These are phyloP conservation scores for Castanopsis chinensis DNA, from an alignment of 306 rosid genomes.

Conservation along the genomic window DNA sequence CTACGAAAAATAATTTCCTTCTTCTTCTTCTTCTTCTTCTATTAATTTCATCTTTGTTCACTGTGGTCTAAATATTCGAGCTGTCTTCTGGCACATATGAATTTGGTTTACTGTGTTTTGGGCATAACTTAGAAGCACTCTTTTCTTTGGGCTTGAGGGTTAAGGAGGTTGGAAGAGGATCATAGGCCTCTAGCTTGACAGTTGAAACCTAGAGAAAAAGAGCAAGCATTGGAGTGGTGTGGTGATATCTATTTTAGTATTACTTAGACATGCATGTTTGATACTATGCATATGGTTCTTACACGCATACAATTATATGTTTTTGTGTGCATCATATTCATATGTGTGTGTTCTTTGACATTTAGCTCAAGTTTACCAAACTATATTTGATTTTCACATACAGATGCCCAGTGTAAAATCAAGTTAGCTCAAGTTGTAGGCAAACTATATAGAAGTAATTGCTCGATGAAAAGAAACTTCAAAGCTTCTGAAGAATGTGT, in stretches of 20 bases:
- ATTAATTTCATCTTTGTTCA: not conserved
- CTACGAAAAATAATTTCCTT: too few species aligned
- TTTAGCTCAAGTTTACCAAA: too few species aligned
- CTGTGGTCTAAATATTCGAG: not conserved
- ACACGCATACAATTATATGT: too few species aligned
- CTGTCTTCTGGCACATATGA: not conserved
- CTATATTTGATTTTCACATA: too few species aligned
- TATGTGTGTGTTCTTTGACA: too few species aligned
- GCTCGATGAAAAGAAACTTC: not conserved
- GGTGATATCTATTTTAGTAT: not conserved
- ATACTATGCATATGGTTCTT: too few species aligned
- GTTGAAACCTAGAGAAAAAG: not conserved
- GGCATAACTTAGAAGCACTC: too few species aligned
- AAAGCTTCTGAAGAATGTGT: not conserved
- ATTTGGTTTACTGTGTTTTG: not conserved
- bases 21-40: not conserved
- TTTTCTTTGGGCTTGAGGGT: not conserved
- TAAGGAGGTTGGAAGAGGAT: not conserved
- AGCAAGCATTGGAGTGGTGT: not conserved
- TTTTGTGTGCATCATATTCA: too few species aligned
- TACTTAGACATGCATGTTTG: too few species aligned
- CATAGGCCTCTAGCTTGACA: not conserved
- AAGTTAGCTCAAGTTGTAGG: not conserved
- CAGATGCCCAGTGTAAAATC: too few species aligned
- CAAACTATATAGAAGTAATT: not conserved